phyloP scores from a whole-genome alignment of 768 basidiomycete species.

The Mycena vitilis region DNA sequence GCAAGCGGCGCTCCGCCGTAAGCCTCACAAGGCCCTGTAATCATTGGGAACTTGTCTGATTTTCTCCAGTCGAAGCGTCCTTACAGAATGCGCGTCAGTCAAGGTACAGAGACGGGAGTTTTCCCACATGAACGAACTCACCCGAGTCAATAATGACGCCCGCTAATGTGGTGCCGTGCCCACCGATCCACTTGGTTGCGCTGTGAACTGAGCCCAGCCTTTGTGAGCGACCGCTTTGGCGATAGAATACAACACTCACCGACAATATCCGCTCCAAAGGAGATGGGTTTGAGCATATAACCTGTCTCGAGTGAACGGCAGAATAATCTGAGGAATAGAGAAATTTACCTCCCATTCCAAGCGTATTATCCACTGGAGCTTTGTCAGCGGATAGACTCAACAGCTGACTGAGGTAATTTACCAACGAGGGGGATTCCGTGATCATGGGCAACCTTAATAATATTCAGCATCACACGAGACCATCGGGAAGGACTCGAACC shows the following conservation, averaged over 20 bases:
- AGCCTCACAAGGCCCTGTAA: conserved; percentile 66
- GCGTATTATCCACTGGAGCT: conserved; percentile 66
- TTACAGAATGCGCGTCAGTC: conserved; percentile 29
- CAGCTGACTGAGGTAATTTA: too few species aligned
- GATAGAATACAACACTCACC: conserved; percentile 77
- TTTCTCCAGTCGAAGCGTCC: conserved; percentile 65
- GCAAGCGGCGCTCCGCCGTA: conserved; percentile 66
- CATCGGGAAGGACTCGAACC: conserved; percentile 40
- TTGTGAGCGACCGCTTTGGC: not conserved
- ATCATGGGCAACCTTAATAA: conserved; percentile 65
- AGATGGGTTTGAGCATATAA: conserved; percentile 77
- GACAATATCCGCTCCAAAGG: conserved; percentile 83
- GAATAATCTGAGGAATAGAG: too few species aligned
- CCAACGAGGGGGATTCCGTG: conserved; percentile 67
- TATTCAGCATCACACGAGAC: not conserved
- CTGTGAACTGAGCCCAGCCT: conserved; percentile 17
- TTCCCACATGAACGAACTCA: conserved; percentile 1
- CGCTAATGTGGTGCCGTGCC: conserved; percentile 71
- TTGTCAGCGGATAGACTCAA: too few species aligned
- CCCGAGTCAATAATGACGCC: conserved; percentile 73
- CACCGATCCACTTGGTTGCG: conserved; percentile 39
- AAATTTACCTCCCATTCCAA: conserved; percentile 59
- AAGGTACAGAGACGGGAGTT: too few species aligned
- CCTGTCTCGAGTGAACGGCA: conserved; percentile 38
- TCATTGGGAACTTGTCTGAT: conserved; percentile 64